phyloP scores from a whole-genome alignment of 148 eudicot genomes.

The Fagopyrum tataricum region DNA sequence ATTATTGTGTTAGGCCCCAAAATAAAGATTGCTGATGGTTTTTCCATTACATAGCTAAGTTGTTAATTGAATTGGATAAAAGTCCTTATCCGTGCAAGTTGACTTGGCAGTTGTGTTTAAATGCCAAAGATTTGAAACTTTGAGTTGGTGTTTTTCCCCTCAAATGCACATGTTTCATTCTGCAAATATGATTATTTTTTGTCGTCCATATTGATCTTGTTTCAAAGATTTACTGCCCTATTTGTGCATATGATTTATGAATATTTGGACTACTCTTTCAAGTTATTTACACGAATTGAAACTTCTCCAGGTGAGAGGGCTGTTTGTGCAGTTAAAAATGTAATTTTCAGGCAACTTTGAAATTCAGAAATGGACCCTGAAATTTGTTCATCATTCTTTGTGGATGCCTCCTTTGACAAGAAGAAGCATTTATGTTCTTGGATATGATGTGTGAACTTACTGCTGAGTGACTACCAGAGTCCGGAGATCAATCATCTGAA shows the following conservation, averaged over 20 bases:
- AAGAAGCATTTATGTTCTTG: slow-evolving; percentile 47
- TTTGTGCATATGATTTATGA: not conserved
- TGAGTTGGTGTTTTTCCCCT: not conserved
- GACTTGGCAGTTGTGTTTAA: not conserved
- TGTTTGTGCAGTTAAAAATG: not conserved
- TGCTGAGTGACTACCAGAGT: slow-evolving; percentile 52
- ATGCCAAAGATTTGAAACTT: not conserved
- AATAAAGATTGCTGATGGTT: not conserved
- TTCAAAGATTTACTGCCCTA: not conserved
- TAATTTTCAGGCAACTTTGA: not conserved
- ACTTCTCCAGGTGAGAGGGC: not conserved
- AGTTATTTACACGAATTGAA: not conserved
- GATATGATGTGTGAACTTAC: slow-evolving; percentile 61
- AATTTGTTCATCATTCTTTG: slow-evolving; percentile 16
- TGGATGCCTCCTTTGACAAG: slow-evolving; percentile 33
- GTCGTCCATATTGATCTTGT: not conserved
- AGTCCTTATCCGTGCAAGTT: not conserved
- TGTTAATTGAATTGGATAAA: not conserved
- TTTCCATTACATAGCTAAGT: not conserved
- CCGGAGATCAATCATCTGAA: slow-evolving; percentile 89
- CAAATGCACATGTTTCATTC: not conserved
- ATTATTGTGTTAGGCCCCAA: not conserved
- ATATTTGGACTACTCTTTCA: too few relatives aligned
- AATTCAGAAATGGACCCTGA: slow-evolving; percentile 7
- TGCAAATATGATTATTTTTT: not conserved